Conservation (phyloP, 768 basidiomycete genomes). For the Lactifluus echinatus region DNA sequence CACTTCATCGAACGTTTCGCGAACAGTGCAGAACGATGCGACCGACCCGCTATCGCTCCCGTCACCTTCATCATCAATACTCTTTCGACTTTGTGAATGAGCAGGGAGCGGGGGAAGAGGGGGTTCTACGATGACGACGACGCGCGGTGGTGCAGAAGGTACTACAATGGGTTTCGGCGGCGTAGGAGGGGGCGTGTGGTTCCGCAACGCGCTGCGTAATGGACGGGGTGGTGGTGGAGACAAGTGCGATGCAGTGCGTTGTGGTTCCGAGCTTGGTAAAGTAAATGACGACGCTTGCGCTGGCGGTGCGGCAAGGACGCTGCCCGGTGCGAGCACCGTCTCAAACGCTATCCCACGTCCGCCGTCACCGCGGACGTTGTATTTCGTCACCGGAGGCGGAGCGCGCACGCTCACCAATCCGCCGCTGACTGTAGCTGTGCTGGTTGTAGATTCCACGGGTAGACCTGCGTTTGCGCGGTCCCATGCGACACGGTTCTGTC, state of each 20-base stretch:
- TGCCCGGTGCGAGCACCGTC: constrained; percentile 6
- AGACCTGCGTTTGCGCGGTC: constrained; percentile 12
- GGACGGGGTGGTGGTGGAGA: constrained; percentile 28
- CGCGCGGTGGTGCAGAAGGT: constrained; percentile 13
- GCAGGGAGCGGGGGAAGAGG: background rate
- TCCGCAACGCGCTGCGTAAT: constrained; percentile 54
- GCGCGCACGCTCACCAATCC: constrained; percentile 13
- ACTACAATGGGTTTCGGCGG: constrained; percentile 11
- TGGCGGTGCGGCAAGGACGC: background rate
- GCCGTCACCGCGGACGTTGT: constrained; percentile 15
- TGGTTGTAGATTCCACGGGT: background rate
- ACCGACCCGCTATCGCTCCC: constrained; percentile 40
- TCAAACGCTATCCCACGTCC: constrained; percentile 14
- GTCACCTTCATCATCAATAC: constrained; percentile 5
- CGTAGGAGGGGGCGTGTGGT: constrained; percentile 20
- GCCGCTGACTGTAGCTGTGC: background rate
- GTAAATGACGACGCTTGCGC: background rate
- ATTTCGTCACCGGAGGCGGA: constrained; percentile 12
- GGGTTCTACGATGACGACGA: background rate
- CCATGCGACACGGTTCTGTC: constrained; percentile 29
- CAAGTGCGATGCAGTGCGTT: background rate
- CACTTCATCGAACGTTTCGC: constrained; percentile 40
- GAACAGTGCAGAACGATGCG: constrained; percentile 60
- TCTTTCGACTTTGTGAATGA: background rate
- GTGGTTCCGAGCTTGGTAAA: background rate